Conservation (phyloP, 2,329 filamentous ascomycete species). For the Hypocrella siamensis region DNA sequence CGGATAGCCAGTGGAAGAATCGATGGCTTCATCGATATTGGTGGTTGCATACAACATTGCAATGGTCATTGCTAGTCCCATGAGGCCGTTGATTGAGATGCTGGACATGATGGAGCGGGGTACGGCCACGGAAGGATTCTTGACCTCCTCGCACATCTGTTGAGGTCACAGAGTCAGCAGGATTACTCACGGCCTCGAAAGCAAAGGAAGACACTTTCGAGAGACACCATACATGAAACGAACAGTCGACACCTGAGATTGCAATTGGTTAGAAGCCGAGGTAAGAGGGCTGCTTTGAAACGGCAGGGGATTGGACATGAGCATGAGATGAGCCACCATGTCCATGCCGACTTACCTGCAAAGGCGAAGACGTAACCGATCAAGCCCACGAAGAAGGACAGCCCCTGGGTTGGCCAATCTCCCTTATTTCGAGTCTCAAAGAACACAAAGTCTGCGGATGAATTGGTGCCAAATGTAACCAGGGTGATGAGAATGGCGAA, state of each 20-base stretch:
- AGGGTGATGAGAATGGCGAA: slow-evolving; percentile 16
- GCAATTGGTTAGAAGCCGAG: neutral
- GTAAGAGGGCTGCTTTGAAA: too few relatives aligned
- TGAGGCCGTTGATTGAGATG: slow-evolving; percentile 30
- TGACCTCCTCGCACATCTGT: slow-evolving; percentile 29
- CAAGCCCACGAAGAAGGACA: slow-evolving; percentile 29
- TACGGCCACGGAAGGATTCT: slow-evolving; percentile 30
- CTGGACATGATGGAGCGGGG: slow-evolving; percentile 33
- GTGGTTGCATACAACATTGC: neutral
- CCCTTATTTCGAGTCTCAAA: slow-evolving; percentile 21
- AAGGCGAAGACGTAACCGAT: slow-evolving; percentile 22
- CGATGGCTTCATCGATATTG: slow-evolving; percentile 1
- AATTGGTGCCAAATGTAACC: slow-evolving; percentile 15
- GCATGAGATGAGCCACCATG: too few relatives aligned
- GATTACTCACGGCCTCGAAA: neutral
- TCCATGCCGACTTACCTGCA: slow-evolving; percentile 7
- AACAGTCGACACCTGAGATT: slow-evolving; percentile 4
- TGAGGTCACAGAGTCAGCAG: neutral
- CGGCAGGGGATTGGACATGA: neutral
- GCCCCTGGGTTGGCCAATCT: slow-evolving; percentile 23
- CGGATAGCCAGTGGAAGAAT: slow-evolving; percentile 33
- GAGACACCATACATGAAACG: slow-evolving; percentile 4
- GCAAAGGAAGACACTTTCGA: neutral
- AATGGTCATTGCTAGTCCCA: slow-evolving; percentile 29
- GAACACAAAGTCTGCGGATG: slow-evolving; percentile 21